A percentile compares a stretch with the other conserved stretches of the same genome.
These are phyloP conservation scores for Ramularia endophylla DNA, from an alignment of 2,329 filamentous ascomycete species.

Conservation along the genomic window DNA sequence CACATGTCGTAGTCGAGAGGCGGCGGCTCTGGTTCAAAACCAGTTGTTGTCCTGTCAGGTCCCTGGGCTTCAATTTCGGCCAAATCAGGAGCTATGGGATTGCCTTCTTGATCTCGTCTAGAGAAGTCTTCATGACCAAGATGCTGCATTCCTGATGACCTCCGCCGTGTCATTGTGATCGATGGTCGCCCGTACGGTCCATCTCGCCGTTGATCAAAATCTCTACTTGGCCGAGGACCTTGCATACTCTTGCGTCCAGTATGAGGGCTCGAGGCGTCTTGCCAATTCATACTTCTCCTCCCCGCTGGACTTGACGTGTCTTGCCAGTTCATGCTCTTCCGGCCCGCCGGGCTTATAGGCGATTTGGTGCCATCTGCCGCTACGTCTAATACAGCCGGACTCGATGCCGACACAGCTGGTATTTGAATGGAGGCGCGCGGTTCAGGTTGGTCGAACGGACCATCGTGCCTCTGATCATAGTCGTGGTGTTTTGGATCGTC, in stretches of 20 bases:
- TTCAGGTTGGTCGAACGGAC: constrained; percentile 22
- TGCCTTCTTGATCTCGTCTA: constrained; percentile 1
- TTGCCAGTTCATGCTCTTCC: neutral
- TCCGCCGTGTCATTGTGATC: constrained; percentile 26
- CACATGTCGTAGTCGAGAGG: constrained; percentile 52
- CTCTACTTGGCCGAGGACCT: constrained; percentile 19
- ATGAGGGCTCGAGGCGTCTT: neutral
- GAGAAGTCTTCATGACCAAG: neutral
- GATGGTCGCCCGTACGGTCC: constrained; percentile 29
- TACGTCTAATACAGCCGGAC: neutral
- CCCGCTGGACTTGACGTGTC: neutral
- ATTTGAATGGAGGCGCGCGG: constrained; percentile 1
- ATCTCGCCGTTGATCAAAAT: constrained; percentile 28
- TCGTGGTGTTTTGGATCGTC: neutral
- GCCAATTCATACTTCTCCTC: neutral
- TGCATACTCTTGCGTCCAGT: constrained; percentile 10
- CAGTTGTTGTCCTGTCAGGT: constrained; percentile 12
- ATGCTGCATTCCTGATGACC: constrained; percentile 14
- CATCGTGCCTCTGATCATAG: constrained; percentile 30
- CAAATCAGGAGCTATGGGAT: constrained; percentile 8
- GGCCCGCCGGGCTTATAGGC: neutral
- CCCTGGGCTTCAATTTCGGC: constrained; percentile 10
- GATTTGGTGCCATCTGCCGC: neutral
- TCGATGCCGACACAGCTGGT: neutral
- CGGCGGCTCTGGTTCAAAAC: constrained; percentile 39